Evolutionary conservation across 495 filamentous ascomycete species (phyloP).

Genomic region (Neurospora sp.): DNA sequence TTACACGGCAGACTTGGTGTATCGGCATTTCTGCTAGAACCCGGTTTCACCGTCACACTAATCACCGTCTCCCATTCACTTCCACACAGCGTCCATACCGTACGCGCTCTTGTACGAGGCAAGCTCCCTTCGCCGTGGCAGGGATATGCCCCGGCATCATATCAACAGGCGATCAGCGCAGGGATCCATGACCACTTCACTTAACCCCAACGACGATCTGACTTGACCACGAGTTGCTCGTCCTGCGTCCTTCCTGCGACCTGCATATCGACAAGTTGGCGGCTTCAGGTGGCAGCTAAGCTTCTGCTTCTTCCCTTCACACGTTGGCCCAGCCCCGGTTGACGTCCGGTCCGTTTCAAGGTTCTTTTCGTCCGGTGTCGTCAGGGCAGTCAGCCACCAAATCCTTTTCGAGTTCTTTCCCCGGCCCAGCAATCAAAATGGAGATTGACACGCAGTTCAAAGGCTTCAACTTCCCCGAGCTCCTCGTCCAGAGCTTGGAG

Average conservation of each 20-base stretch:
- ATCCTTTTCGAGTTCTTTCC: background rate
- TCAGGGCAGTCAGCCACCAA: background rate
- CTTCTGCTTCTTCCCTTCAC: background rate
- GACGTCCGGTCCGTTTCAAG: background rate
- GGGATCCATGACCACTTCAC: conserved; percentile 8
- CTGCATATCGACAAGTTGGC: background rate
- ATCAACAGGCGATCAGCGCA: conserved; percentile 13
- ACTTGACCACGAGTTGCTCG: conserved; percentile 9
- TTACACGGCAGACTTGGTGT: background rate
- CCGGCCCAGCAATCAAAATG: conserved; percentile 3
- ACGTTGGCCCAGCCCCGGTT: background rate
- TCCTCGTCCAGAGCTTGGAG: conserved; percentile 34
- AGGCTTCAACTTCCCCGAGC: conserved; percentile 33
- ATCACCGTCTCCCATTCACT: conserved; percentile 8
- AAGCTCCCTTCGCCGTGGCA: conserved; percentile 9
- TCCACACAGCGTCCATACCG: conserved; percentile 1
- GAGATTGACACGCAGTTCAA: conserved; percentile 13
- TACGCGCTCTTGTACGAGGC: background rate
- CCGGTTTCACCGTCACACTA: conserved; percentile 18
- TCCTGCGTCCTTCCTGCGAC: conserved; percentile 1
- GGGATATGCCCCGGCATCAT: conserved; percentile 3
- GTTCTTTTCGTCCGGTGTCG: background rate
- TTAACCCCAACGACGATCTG: conserved; percentile 16
- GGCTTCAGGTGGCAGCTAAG: background rate
- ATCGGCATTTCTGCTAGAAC: conserved; percentile 11